Conservation (phyloP, 306 rosid genomes). For the Neltuma alba region DNA sequence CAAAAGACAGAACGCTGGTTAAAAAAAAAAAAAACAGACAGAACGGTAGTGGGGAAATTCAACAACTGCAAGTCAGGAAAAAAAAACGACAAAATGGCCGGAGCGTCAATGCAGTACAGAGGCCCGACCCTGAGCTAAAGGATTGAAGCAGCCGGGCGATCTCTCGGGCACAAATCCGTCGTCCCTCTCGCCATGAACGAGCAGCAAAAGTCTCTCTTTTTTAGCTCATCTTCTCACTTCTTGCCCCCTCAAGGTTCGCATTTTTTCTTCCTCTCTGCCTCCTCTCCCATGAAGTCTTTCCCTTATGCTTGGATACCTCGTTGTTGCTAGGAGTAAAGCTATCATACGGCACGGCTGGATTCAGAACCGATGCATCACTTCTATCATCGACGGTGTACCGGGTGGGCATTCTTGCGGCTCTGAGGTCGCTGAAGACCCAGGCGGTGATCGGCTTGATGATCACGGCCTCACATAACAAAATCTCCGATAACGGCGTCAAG, state of each 20-base stretch:
- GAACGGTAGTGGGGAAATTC: too few relatives aligned
- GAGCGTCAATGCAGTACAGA: neutral
- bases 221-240: slow-evolving; percentile 60
- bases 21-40: too few relatives aligned
- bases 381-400: slow-evolving; percentile 71
- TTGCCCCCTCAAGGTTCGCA: slow-evolving; percentile 58
- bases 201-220: slow-evolving; percentile 61
- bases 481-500: slow-evolving; percentile 90
- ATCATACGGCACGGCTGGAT: slow-evolving; percentile 87
- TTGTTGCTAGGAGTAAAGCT: slow-evolving; percentile 55
- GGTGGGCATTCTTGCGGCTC: slow-evolving; percentile 77
- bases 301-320: slow-evolving; percentile 2
- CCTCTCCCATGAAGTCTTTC: neutral
- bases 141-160: neutral
- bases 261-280: neutral
- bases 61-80: too few relatives aligned
- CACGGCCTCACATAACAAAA: slow-evolving; percentile 87
- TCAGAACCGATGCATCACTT: slow-evolving; percentile 79
- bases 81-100: neutral
- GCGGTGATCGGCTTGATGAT: slow-evolving; percentile 84
- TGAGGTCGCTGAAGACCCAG: slow-evolving; percentile 63
- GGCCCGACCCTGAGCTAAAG: neutral
- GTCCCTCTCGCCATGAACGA: slow-evolving; percentile 54
- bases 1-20: too few relatives aligned
- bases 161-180: neutral